A percentile compares a stretch with the other conserved stretches of the same genome.
phyloP scores from a whole-genome alignment of 768 basidiomycete genomes.

The Antrodiella citrinella region DNA sequence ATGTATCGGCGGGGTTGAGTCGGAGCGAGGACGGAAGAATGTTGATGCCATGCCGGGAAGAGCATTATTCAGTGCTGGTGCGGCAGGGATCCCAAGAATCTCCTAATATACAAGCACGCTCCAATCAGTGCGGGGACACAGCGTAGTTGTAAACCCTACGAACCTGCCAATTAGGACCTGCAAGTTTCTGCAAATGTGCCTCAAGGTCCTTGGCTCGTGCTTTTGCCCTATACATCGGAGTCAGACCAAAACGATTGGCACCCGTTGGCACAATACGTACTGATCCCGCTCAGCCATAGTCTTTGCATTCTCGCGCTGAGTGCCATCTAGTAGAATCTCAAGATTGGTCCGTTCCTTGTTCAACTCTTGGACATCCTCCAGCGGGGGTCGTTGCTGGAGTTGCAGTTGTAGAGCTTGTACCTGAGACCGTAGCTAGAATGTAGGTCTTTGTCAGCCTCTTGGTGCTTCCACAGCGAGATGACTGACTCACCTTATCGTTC shows the following conservation, averaged over 20 bases:
- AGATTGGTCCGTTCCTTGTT: constrained; percentile 70
- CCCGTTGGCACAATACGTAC: constrained; percentile 23
- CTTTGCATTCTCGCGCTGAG: constrained; percentile 79
- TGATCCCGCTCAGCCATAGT: constrained; percentile 77
- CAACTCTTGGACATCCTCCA: constrained; percentile 56
- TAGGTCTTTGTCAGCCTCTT: not conserved
- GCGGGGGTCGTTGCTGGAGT: constrained; percentile 17
- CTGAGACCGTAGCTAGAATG: not conserved
- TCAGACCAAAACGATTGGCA: not conserved
- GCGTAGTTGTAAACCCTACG: constrained; percentile 9
- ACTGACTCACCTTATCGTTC: constrained; percentile 56
- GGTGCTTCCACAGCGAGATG: too few relatives aligned
- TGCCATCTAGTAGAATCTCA: constrained; percentile 69
- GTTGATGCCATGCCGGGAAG: constrained; percentile 16
- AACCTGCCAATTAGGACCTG: constrained; percentile 84
- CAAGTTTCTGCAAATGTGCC: constrained; percentile 57
- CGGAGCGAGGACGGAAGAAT: not conserved
- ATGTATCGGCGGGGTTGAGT: not conserved
- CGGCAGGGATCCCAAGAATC: not conserved
- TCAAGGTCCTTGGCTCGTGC: constrained; percentile 74
- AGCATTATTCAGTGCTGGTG: constrained; percentile 11
- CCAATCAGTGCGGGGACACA: not conserved
- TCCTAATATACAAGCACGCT: not conserved
- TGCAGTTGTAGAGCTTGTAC: not conserved
- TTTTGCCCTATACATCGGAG: constrained; percentile 37